These are phyloP conservation scores for Solanum chilense DNA, from an alignment of 257 asterid species.

Conservation along the genomic window DNA sequence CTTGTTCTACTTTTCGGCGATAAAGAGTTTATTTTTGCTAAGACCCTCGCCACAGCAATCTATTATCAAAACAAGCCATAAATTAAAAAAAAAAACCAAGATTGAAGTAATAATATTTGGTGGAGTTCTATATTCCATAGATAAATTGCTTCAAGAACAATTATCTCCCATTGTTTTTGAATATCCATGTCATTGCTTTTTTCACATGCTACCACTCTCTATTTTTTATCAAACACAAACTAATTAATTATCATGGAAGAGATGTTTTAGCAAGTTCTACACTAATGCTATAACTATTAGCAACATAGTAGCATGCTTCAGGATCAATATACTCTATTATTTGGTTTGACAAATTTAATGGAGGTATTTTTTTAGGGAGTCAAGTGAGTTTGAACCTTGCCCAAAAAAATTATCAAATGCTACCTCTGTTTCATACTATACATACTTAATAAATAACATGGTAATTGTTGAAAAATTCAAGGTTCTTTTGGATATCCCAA, in stretches of 20 bases:
- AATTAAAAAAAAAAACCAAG: no score
- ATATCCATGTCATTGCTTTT: conserved; percentile 57
- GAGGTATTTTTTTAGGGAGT: no score
- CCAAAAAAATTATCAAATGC: no score
- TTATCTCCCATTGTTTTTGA: conserved; percentile 53
- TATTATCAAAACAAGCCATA: no score
- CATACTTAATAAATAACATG: neutral
- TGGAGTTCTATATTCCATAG: conserved; percentile 85
- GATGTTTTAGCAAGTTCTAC: neutral
- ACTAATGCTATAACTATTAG: neutral
- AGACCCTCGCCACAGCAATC: no score
- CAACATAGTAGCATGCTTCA: no score
- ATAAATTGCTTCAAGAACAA: conserved; percentile 86
- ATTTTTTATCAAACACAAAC: conserved; percentile 35
- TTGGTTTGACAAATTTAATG: no score
- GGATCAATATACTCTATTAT: no score
- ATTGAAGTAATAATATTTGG: neutral
- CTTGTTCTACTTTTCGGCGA: no score
- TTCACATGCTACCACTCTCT: conserved; percentile 74
- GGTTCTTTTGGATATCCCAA: neutral
- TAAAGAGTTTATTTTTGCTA: no score
- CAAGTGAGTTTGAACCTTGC: no score
- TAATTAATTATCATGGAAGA: conserved; percentile 7
- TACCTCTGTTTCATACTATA: no score
- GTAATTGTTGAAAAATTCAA: neutral